Conservation (phyloP, 495 filamentous ascomycete genomes). For the Penicillium lagena region DNA sequence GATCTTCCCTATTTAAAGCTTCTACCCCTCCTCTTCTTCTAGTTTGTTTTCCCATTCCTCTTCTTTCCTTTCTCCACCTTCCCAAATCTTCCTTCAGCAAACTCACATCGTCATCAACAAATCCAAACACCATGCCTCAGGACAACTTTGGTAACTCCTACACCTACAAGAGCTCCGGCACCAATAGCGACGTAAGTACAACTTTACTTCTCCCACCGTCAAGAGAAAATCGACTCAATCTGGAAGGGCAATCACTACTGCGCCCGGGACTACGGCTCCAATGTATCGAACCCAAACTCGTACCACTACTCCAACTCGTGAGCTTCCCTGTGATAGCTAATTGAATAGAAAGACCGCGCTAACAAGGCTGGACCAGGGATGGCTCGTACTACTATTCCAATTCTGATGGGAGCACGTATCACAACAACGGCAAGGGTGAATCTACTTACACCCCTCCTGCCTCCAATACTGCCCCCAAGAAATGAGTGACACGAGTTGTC, state of each 20-base stretch:
- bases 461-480: too few species aligned
- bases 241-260: constrained; percentile 43
- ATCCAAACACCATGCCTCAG: constrained; percentile 15
- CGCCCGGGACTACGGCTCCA: constrained; percentile 39
- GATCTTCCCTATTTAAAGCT: not conserved
- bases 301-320: constrained; percentile 48
- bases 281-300: constrained; percentile 33
- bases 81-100: too few species aligned
- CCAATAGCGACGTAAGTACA: constrained; percentile 36
- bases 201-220: not conserved
- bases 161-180: constrained; percentile 34
- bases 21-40: not conserved
- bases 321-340: not conserved
- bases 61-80: not conserved
- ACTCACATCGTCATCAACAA: not conserved
- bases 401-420: constrained; percentile 43
- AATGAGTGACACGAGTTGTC: too few species aligned
- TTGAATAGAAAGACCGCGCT: not conserved
- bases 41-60: not conserved
- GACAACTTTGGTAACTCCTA: constrained; percentile 20
- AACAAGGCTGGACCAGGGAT: constrained; percentile 15
- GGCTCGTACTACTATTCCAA: constrained; percentile 51
- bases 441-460: constrained; percentile 28
- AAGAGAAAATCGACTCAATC: constrained; percentile 3
- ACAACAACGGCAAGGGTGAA: constrained; percentile 38